Conservation (phyloP, 2,329 filamentous ascomycete species). For the Claviceps cyperi region DNA sequence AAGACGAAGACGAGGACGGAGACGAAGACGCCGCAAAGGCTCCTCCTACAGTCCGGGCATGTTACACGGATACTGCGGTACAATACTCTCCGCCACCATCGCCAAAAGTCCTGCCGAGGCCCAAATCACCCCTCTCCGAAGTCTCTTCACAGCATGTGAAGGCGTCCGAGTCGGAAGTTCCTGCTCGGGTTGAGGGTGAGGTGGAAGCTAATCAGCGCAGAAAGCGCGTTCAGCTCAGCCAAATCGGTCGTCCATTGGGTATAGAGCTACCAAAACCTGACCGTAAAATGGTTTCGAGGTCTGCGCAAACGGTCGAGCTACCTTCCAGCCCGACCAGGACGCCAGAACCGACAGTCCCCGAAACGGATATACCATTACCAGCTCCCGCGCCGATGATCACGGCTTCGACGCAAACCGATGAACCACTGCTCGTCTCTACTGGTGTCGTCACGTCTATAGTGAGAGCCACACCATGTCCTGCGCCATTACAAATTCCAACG, state of each 20-base stretch:
- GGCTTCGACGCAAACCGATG: constrained; percentile 47
- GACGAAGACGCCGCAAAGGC: constrained; percentile 29
- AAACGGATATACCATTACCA: constrained; percentile 25
- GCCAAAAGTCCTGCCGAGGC: constrained; percentile 34
- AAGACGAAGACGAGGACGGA: constrained; percentile 33
- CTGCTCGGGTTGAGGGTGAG: constrained; percentile 35
- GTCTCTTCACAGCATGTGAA: constrained; percentile 20
- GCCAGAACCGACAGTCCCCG: constrained; percentile 36
- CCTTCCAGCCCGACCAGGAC: constrained; percentile 50
- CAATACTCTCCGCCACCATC: constrained; percentile 78
- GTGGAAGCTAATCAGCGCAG: constrained; percentile 61
- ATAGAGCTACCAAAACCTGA: constrained; percentile 29
- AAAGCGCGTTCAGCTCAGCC: constrained; percentile 47
- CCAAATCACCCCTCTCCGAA: constrained; percentile 28
- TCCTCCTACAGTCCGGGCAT: constrained; percentile 21
- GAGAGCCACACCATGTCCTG: constrained; percentile 19
- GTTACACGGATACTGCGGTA: constrained; percentile 61
- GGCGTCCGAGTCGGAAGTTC: constrained; percentile 27
- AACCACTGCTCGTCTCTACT: constrained; percentile 5
- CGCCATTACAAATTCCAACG: constrained; percentile 52
- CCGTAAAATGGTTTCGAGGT: constrained; percentile 44
- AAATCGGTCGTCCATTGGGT: constrained; percentile 33
- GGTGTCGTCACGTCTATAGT: constrained; percentile 8
- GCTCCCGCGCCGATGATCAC: constrained; percentile 31
- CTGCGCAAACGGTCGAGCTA: constrained; percentile 11